phyloP scores from a whole-genome alignment of 495 filamentous ascomycete genomes.

The Pyrenula aspistea region DNA sequence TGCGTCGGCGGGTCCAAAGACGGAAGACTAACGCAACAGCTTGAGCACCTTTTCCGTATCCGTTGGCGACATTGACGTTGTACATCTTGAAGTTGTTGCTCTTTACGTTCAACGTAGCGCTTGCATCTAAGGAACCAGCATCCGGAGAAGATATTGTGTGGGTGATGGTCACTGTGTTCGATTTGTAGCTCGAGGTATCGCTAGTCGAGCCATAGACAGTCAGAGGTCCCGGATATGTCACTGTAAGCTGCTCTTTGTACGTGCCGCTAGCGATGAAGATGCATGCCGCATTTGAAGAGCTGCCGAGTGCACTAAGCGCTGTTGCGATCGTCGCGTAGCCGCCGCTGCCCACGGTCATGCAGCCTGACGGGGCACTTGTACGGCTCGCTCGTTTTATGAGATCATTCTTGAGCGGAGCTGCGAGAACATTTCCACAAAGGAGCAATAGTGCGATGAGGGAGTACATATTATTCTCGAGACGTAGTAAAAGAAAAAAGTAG shows the following conservation, averaged over 20 bases:
- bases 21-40: conserved; percentile 20
- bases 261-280: conserved; percentile 29
- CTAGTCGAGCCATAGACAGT: conserved; percentile 44
- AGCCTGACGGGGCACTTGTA: conserved; percentile 17
- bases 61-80: conserved; percentile 52
- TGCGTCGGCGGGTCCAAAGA: too few relatives aligned
- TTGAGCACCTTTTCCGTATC: conserved; percentile 20
- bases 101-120: conserved; percentile 44
- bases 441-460: background rate
- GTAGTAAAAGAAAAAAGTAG: too few relatives aligned
- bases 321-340: conserved; percentile 17
- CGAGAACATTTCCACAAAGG: background rate
- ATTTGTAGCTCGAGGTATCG: conserved; percentile 37
- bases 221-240: conserved; percentile 22
- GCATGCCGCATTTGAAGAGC: conserved; percentile 14
- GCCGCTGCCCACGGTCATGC: conserved; percentile 14
- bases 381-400: background rate
- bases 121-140: conserved; percentile 29
- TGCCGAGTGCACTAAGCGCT: conserved; percentile 15
- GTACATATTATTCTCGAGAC: too few relatives aligned
- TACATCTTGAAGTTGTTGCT: conserved; percentile 40
- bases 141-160: conserved; percentile 33
- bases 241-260: conserved; percentile 37
- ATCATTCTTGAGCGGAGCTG: background rate
- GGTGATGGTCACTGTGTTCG: conserved; percentile 52